These are phyloP conservation scores for Populus tremula DNA, from an alignment of 345 rosid genomes.

Conservation along the genomic window DNA sequence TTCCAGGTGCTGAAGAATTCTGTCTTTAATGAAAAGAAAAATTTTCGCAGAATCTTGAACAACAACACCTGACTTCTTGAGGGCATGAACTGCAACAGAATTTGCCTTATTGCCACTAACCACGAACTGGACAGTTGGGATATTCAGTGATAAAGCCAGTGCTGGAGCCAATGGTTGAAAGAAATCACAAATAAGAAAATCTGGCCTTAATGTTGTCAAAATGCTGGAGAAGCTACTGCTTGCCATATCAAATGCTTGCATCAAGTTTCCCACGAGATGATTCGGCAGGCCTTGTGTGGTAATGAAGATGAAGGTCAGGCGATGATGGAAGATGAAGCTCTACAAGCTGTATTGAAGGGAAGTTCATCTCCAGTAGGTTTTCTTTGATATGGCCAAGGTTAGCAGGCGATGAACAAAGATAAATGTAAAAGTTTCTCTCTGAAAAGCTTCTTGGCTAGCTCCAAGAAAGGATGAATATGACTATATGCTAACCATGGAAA, in stretches of 20 bases:
- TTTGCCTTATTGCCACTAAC: conserved; percentile 3
- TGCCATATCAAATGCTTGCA: conserved; percentile 22
- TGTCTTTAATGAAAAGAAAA: background rate
- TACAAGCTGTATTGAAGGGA: conserved; percentile 16
- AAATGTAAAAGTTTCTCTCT: conserved; percentile 17
- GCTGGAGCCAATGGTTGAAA: conserved; percentile 35
- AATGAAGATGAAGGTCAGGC: conserved; percentile 22
- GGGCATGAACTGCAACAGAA: conserved; percentile 10
- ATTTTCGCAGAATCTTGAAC: conserved; percentile 13
- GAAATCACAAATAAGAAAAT: conserved; percentile 31
- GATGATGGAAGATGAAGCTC: conserved; percentile 36
- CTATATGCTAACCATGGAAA: conserved; percentile 44
- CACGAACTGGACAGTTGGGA: conserved; percentile 22
- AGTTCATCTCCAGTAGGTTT: background rate
- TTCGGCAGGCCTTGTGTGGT: conserved; percentile 36
- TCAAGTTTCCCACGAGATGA: conserved; percentile 30
- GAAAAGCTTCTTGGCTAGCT: conserved; percentile 33
- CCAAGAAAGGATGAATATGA: conserved; percentile 36
- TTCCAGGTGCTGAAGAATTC: conserved; percentile 8
- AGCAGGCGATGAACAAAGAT: conserved; percentile 32
- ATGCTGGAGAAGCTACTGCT: conserved; percentile 16
- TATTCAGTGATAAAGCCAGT: conserved; percentile 14
- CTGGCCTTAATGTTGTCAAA: conserved; percentile 22
- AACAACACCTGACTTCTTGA: background rate
- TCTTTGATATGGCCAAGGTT: conserved; percentile 23